These are phyloP conservation scores for Cyclanthera cordifolia DNA, from an alignment of 306 rosid species.

Conservation along the genomic window DNA sequence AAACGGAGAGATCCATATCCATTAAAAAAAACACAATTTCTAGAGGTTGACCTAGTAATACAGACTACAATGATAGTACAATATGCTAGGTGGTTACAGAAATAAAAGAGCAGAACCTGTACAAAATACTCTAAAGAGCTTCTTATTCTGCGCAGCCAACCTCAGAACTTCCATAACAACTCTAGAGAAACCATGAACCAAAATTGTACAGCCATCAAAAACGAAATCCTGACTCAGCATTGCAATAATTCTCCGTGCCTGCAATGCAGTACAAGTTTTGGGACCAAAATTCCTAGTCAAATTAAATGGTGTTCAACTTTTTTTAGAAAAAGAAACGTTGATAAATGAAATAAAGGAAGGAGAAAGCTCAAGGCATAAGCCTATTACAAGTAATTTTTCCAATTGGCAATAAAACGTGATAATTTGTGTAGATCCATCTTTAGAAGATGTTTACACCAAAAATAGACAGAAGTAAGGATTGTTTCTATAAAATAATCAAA, in stretches of 20 bases:
- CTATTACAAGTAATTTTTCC: no score
- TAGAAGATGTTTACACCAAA: no score
- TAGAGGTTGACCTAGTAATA: neutral
- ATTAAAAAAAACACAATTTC: neutral
- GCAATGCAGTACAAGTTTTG: conserved; percentile 9
- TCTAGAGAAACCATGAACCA: conserved; percentile 92
- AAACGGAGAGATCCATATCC: neutral
- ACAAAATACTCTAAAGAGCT: conserved; percentile 76
- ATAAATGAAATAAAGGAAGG: no score
- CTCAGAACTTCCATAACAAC: conserved; percentile 75
- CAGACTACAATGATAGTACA: neutral
- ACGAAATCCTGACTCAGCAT: conserved; percentile 89
- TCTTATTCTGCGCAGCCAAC: conserved; percentile 70
- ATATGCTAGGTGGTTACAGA: neutral
- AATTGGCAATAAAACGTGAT: no score
- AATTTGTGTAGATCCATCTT: no score
- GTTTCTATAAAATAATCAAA: no score
- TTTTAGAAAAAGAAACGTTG: no score
- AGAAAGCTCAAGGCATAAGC: no score
- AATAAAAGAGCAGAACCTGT: conserved; percentile 41
- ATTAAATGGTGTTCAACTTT: neutral
- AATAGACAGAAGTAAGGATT: no score
- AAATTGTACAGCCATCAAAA: conserved; percentile 79
- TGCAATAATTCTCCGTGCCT: conserved; percentile 89
- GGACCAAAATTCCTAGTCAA: neutral